Percentiles rank a stretch among this genome's conserved stretches.
Evolutionary conservation across 768 basidiomycete genomes (phyloP).

Genomic region (Daedalea quercina): DNA sequence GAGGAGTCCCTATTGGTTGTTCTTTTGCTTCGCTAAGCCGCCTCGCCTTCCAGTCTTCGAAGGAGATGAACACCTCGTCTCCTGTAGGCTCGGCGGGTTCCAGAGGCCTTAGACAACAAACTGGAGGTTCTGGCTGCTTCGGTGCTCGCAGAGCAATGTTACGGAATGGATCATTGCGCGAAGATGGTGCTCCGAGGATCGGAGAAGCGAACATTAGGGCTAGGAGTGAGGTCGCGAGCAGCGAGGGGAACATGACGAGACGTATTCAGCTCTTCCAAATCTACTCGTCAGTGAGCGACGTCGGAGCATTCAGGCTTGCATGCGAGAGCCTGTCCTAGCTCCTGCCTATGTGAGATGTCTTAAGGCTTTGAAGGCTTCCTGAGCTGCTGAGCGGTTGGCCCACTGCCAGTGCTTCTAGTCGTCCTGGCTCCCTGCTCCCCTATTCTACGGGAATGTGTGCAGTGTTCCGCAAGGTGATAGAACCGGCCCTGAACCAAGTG

Average conservation of each 20-base stretch:
- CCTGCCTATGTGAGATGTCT: too few relatives aligned
- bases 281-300: neutral
- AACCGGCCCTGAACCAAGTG: too few relatives aligned
- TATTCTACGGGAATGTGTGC: too few relatives aligned
- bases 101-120: constrained; percentile 64
- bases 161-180: constrained; percentile 55
- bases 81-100: constrained; percentile 36
- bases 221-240: constrained; percentile 28
- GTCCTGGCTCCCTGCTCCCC: too few relatives aligned
- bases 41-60: constrained; percentile 85
- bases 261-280: neutral
- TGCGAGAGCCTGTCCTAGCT: too few relatives aligned
- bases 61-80: constrained; percentile 66
- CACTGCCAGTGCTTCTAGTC: too few relatives aligned
- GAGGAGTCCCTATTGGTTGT: neutral
- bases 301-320: too few relatives aligned
- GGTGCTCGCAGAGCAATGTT: constrained; percentile 43
- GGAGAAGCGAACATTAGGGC: constrained; percentile 32
- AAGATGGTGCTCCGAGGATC: constrained; percentile 26
- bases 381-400: too few relatives aligned
- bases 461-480: too few relatives aligned
- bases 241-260: constrained; percentile 12
- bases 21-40: constrained; percentile 34
- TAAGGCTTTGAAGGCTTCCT: too few relatives aligned
- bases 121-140: constrained; percentile 45